Evolutionary conservation across 1,284 basidiomycete species (phyloP).

Genomic region (Ceratorhiza oryzae-sativae): DNA sequence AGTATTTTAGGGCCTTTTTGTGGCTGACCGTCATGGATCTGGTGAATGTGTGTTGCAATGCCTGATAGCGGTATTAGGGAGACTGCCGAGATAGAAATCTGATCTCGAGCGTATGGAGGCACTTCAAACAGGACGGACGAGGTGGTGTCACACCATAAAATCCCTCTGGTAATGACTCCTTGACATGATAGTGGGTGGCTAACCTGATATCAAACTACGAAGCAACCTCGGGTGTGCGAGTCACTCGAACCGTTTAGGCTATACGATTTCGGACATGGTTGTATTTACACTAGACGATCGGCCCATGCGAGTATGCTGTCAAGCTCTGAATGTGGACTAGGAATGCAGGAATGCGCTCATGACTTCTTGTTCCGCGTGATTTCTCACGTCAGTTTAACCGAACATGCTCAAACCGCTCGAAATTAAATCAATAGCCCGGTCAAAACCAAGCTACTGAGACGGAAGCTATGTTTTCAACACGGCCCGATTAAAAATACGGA

Average conservation of each 20-base stretch:
- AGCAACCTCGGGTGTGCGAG: not conserved
- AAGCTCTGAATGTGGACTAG: not conserved
- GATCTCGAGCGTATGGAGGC: not conserved
- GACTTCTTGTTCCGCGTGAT: not conserved
- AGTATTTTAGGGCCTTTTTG: too few species aligned
- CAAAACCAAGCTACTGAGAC: slow-evolving; percentile 8
- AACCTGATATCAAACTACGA: not conserved
- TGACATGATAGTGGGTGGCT: not conserved
- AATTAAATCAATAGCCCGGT: slow-evolving; percentile 6
- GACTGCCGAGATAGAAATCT: not conserved
- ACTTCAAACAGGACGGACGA: not conserved
- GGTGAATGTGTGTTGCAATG: not conserved
- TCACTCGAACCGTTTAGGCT: not conserved
- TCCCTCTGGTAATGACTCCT: not conserved
- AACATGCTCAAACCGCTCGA: slow-evolving; percentile 6
- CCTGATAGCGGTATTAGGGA: not conserved
- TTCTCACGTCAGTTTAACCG: not conserved
- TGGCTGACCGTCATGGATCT: not conserved
- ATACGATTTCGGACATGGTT: not conserved
- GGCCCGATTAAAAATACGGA: not conserved
- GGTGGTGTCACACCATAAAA: not conserved
- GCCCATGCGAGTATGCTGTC: not conserved
- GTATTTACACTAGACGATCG: not conserved
- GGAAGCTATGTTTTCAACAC: slow-evolving; percentile 12
- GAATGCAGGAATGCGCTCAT: not conserved